Percentiles rank a stretch among this genome's conserved stretches.
Evolutionary conservation across 306 rosid species (phyloP).

Genomic region (Elaeagnus macrophylla): DNA sequence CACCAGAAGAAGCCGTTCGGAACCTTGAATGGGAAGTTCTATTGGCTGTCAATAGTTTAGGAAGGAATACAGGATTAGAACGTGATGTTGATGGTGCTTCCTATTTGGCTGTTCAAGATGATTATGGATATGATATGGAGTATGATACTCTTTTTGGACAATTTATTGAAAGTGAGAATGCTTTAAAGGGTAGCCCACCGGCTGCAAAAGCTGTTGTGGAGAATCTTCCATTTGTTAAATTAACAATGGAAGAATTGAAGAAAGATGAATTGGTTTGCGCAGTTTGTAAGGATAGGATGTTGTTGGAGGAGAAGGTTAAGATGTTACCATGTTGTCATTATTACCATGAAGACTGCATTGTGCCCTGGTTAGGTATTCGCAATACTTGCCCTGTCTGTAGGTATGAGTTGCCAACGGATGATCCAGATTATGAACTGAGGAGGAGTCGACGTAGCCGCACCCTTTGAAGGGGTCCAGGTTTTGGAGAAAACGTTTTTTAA

Average conservation of each 20-base stretch:
- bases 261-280: constrained; percentile 53
- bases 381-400: constrained; percentile 94
- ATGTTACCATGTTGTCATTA: constrained; percentile 61
- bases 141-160: constrained; percentile 55
- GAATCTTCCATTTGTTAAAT: constrained; percentile 60
- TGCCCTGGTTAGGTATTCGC: constrained; percentile 68
- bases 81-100: constrained; percentile 8
- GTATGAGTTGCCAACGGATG: constrained; percentile 62
- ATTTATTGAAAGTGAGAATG: constrained; percentile 54
- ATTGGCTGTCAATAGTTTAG: constrained; percentile 54
- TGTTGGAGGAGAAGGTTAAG: constrained; percentile 43
- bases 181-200: constrained; percentile 67
- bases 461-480: background rate
- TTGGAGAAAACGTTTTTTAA: constrained; percentile 14
- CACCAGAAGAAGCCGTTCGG: constrained; percentile 37
- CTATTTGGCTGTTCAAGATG: constrained; percentile 36
- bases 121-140: constrained; percentile 30
- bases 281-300: constrained; percentile 66
- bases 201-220: constrained; percentile 53
- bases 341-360: constrained; percentile 72
- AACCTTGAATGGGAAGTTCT: constrained; percentile 76
- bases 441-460: constrained; percentile 34
- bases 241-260: constrained; percentile 47
- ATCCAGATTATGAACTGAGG: constrained; percentile 61
- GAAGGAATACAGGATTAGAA: constrained; percentile 30